Percentiles rank a stretch among this genome's conserved stretches.
These are phyloP conservation scores for Trichosporon sp. DNA, from an alignment of 1,284 basidiomycete genomes.

Conservation along the genomic window DNA sequence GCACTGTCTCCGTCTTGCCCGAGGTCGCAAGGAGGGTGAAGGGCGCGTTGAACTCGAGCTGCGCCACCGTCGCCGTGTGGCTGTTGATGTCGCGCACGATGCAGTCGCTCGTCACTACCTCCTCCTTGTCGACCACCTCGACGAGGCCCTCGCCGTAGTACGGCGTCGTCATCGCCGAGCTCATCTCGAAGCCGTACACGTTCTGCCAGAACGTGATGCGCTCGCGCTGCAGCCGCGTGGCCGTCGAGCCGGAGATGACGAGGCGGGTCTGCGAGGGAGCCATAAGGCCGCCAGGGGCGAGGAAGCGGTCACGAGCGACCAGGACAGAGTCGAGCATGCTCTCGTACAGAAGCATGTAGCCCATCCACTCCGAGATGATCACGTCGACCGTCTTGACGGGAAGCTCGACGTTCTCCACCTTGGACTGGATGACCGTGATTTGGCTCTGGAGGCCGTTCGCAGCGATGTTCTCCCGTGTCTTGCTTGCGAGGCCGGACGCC, in stretches of 20 bases:
- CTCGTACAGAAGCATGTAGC: slow-evolving; percentile 86
- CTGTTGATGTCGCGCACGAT: slow-evolving; percentile 66
- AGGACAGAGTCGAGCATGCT: slow-evolving; percentile 96
- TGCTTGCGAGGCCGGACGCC: slow-evolving; percentile 77
- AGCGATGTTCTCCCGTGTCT: slow-evolving; percentile 73
- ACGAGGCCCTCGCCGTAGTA: slow-evolving; percentile 70
- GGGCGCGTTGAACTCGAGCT: slow-evolving; percentile 70
- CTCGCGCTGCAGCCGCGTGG: slow-evolving; percentile 67
- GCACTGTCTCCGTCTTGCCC: slow-evolving; percentile 59
- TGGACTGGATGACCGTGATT: slow-evolving; percentile 82
- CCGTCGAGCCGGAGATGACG: slow-evolving; percentile 74
- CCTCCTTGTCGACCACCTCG: slow-evolving; percentile 66
- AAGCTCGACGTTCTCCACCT: slow-evolving; percentile 74
- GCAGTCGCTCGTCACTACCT: slow-evolving; percentile 63
- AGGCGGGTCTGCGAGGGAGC: slow-evolving; percentile 86
- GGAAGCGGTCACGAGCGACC: slow-evolving; percentile 25
- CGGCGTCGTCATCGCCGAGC: slow-evolving; percentile 60
- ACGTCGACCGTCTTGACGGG: slow-evolving; percentile 77
- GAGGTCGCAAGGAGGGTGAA: slow-evolving; percentile 65
- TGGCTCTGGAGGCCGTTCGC: slow-evolving; percentile 69
- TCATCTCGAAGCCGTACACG: slow-evolving; percentile 85
- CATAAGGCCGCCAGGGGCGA: slow-evolving; percentile 72
- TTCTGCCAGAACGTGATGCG: slow-evolving; percentile 83
- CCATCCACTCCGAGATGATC: slow-evolving; percentile 97
- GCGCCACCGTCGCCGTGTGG: slow-evolving; percentile 58